phyloP scores from a whole-genome alignment of 192 early-diverging fungal genomes.

The Umbelopsis ramanniana region DNA sequence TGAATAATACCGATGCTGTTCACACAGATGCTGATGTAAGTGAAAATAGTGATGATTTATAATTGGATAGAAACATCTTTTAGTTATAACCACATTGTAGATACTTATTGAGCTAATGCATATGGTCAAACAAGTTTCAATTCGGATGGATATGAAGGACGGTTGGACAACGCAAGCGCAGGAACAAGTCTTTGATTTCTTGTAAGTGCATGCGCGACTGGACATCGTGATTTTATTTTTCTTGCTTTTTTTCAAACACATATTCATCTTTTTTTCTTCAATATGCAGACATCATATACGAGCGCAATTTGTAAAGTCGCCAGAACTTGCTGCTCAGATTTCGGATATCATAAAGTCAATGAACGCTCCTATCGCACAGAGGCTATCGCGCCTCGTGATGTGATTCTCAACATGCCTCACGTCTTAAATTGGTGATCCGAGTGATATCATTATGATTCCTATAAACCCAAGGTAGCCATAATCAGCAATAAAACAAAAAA shows the following conservation, averaged over 20 bases:
- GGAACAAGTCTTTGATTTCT: conserved; percentile 56
- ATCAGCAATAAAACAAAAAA: neutral
- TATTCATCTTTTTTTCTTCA: neutral
- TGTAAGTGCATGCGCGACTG: conserved; percentile 43
- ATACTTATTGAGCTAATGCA: conserved; percentile 51
- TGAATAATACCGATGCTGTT: conserved; percentile 46
- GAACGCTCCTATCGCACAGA: conserved; percentile 38
- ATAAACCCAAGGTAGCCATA: neutral
- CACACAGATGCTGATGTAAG: conserved; percentile 57
- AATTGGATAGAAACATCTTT: neutral
- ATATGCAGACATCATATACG: conserved; percentile 49
- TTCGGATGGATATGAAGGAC: conserved; percentile 45
- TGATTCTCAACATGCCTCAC: conserved; percentile 8
- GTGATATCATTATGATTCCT: conserved; percentile 16
- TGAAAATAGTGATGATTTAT: conserved; percentile 25
- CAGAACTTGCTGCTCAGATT: conserved; percentile 40
- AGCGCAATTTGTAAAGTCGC: conserved; percentile 49
- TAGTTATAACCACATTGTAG: conserved; percentile 24
- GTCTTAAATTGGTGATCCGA: neutral
- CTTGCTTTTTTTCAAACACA: neutral
- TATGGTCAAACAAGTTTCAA: conserved; percentile 48
- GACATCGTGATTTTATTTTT: neutral
- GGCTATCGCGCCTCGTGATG: conserved; percentile 39
- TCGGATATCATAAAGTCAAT: conserved; percentile 40
- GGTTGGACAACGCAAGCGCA: conserved; percentile 46